Evolutionary conservation across 1,284 basidiomycete genomes (phyloP), one percentile per base, ranked within the genome.

Genomic region (Sphagnurus paluster): DNA sequence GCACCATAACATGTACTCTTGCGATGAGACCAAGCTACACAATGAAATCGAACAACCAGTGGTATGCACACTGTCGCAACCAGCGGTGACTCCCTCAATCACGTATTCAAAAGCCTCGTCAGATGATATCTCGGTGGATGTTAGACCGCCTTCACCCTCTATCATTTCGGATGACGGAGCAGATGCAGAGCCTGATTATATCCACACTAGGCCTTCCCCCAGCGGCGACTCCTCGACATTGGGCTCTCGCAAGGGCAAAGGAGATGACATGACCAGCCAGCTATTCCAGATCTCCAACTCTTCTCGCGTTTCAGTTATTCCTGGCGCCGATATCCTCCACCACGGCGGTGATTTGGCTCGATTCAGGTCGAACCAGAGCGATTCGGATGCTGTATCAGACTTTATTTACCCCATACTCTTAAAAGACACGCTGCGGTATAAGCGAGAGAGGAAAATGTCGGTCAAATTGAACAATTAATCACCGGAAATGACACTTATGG

Each of bases 221-320:
- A 39, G 37, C 14, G 42, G 37, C 14, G 32, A 35, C 10, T 49
- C 47, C 0, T 24, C 42, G 3, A 46, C 50, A 14, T 26, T 46
- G 25, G 20, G 33, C 42, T 43, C 42, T n/a, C 1, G 14, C 32
- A 32, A 36, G 30, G 1, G 21, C 17, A 4, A 52, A 38, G 9
- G 2, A 34, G 9, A 46, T 49, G 25, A 39, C 50, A 11, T 10
- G 28, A 3, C 21, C 37, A 19, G 24, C 30, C 25, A 26, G 19
- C 14, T 30, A 14, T 30, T 40, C 24, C 29, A 36, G 24, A 44
- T 42, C n/a, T 52, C 50, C 23, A 28, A 11, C 4, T 2, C 28
- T 14, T 48, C 50, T 11, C 16, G 48, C 7, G 50, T 48, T 6
- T n/a, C n/a, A n/a, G n/a, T n/a, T n/a, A 1, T 46, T 5, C 50